Conservation (phyloP, 331 rosid species). For the Malus hybrid region DNA sequence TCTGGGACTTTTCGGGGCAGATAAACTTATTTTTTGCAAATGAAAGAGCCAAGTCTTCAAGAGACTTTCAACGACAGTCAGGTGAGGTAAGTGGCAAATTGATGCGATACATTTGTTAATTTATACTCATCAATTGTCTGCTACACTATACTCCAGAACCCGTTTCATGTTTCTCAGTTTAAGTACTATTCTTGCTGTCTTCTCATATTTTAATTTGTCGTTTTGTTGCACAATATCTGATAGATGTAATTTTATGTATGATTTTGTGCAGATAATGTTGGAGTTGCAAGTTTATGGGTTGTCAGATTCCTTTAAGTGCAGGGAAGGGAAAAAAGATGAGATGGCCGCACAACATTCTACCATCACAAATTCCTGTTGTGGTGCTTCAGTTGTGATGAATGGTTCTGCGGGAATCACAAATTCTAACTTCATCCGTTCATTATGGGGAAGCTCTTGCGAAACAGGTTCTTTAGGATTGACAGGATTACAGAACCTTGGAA, state of each 20-base stretch:
- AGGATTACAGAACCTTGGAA: constrained; percentile 95
- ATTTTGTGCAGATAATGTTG: constrained; percentile 57
- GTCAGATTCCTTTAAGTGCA: constrained; percentile 77
- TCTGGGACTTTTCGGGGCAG: constrained; percentile 93
- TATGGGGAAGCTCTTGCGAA: constrained; percentile 61
- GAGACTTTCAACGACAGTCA: constrained; percentile 60
- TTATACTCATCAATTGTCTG: not conserved
- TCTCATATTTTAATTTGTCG: not conserved
- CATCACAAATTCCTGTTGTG: constrained; percentile 30
- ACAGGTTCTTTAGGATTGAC: constrained; percentile 92
- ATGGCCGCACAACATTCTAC: constrained; percentile 13
- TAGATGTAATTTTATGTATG: not conserved
- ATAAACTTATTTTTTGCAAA: constrained; percentile 41
- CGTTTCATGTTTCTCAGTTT: not conserved
- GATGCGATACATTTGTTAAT: not conserved
- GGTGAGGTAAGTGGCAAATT: constrained; percentile 59
- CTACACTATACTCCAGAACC: not conserved
- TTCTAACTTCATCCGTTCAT: constrained; percentile 36
- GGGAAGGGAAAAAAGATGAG: constrained; percentile 74
- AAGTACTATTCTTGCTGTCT: not conserved
- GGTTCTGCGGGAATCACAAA: constrained; percentile 45
- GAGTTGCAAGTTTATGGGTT: constrained; percentile 94
- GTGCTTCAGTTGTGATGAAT: constrained; percentile 48
- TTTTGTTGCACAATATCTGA: constrained; percentile 12
- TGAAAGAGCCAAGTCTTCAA: constrained; percentile 36